phyloP scores from a whole-genome alignment of 2,329 filamentous ascomycete species.

The Penicillium sp. region DNA sequence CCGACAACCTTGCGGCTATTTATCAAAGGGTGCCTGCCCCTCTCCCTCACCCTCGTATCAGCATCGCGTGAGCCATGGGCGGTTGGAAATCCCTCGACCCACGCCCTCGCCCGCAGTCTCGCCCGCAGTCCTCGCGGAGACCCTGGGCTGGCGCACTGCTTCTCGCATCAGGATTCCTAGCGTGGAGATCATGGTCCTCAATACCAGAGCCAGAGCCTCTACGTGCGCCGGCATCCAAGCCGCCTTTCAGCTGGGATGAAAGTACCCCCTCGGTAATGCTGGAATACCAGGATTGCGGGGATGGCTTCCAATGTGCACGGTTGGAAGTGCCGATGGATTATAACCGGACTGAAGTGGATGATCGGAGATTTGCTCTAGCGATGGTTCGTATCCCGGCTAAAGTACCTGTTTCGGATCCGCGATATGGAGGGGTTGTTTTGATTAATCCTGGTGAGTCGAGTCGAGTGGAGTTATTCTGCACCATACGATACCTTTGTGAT shows the following conservation, averaged over 20 bases:
- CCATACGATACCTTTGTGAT: not conserved
- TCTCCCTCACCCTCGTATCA: not conserved
- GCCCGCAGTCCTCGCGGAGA: not conserved
- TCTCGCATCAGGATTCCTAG: not conserved
- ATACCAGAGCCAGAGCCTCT: not conserved
- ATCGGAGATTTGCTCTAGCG: conserved; percentile 47
- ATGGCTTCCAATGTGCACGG: conserved; percentile 54
- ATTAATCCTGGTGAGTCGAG: conserved; percentile 48
- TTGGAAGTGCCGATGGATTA: conserved; percentile 56
- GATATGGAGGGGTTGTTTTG: conserved; percentile 53
- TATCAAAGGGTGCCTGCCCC: not conserved
- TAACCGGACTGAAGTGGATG: conserved; percentile 38
- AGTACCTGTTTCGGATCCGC: conserved; percentile 44
- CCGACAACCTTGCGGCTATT: not conserved
- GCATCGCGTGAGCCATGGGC: conserved; percentile 13
- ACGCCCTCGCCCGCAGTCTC: not conserved
- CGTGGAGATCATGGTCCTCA: not conserved
- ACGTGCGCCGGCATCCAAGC: not conserved
- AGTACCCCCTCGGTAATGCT: conserved; percentile 35
- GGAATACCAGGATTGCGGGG: conserved; percentile 49
- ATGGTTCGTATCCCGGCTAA: conserved; percentile 53
- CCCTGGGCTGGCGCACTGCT: conserved; percentile 7
- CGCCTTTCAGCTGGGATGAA: conserved; percentile 25
- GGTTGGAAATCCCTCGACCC: conserved; percentile 9
- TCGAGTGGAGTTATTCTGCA: too few relatives aligned